These are phyloP conservation scores for Neofusicoccum cordaticola DNA, from an alignment of 2,329 filamentous ascomycete genomes.

Conservation along the genomic window DNA sequence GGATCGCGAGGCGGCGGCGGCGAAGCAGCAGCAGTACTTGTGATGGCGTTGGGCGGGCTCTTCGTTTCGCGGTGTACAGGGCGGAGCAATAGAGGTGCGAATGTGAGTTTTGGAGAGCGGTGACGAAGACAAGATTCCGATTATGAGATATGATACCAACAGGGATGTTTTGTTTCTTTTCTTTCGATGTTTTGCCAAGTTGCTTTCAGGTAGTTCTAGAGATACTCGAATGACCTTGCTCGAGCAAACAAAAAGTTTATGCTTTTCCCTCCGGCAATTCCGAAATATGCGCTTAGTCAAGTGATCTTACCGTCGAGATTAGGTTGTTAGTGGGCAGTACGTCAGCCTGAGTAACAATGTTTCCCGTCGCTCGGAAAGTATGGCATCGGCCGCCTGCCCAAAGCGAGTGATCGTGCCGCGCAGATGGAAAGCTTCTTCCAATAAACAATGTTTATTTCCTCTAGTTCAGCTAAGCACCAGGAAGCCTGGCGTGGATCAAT, in stretches of 20 bases:
- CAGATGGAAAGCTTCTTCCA: background rate
- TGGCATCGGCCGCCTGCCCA: background rate
- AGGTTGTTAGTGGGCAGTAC: background rate
- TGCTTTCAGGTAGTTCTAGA: too few relatives aligned
- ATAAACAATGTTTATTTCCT: background rate
- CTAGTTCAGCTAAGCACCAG: background rate
- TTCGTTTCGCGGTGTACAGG: too few relatives aligned
- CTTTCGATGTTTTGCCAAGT: too few relatives aligned
- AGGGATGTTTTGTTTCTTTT: too few relatives aligned
- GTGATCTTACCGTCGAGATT: background rate
- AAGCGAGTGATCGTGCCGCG: background rate
- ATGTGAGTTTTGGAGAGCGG: too few relatives aligned
- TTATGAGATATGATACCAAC: too few relatives aligned
- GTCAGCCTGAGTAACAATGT: background rate
- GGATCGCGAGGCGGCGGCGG: too few relatives aligned
- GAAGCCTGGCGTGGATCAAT: background rate
- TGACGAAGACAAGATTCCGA: too few relatives aligned
- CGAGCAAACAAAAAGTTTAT: background rate
- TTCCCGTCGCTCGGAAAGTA: background rate
- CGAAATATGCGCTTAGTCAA: background rate
- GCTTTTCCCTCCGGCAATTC: background rate
- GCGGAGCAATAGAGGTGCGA: too few relatives aligned
- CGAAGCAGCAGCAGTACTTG: too few relatives aligned
- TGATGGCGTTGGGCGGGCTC: too few relatives aligned
- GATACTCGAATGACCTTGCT: background rate